Conservation (phyloP, 495 filamentous ascomycete genomes). For the Patellaria atrata region DNA sequence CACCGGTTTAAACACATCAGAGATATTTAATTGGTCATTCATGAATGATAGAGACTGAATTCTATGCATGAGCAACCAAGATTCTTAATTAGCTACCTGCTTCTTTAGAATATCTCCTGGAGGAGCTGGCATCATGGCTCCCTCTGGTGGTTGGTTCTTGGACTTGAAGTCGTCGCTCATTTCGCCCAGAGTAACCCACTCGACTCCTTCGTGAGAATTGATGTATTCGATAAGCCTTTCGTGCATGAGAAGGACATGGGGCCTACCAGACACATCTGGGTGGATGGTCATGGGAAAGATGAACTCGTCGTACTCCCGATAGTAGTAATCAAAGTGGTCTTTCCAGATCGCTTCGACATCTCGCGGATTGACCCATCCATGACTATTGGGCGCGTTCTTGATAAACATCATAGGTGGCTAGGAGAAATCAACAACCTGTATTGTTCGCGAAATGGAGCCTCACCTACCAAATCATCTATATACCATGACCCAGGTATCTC, state of each 20-base stretch:
- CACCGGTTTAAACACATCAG: no score
- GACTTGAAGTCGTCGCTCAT: conserved; percentile 45
- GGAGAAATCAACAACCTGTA: conserved; percentile 5
- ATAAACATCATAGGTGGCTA: conserved; percentile 45
- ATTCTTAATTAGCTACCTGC: no score
- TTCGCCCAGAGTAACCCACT: conserved; percentile 41
- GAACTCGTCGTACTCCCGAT: conserved; percentile 46
- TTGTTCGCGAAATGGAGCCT: background rate
- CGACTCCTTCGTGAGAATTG: conserved; percentile 38
- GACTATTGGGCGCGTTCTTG: conserved; percentile 36
- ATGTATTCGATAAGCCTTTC: conserved; percentile 38
- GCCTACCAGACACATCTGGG: conserved; percentile 43
- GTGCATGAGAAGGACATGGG: conserved; percentile 44
- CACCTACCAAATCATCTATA: conserved; percentile 39
- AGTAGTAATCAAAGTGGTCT: conserved; percentile 45
- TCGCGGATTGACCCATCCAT: conserved; percentile 43
- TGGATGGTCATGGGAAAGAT: conserved; percentile 48
- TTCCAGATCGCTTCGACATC: conserved; percentile 44
- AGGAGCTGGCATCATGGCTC: conserved; percentile 52
- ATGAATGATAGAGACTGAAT: no score
- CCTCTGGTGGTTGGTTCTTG: conserved; percentile 49
- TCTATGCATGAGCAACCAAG: no score
- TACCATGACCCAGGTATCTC: conserved; percentile 46
- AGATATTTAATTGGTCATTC: no score
- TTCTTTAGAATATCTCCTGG: conserved; percentile 41